Percentiles rank a stretch among this genome's conserved stretches.
These are phyloP conservation scores for Plasmodium yoelii DNA, from an alignment of 169 alveolate species.

Conservation along the genomic window DNA sequence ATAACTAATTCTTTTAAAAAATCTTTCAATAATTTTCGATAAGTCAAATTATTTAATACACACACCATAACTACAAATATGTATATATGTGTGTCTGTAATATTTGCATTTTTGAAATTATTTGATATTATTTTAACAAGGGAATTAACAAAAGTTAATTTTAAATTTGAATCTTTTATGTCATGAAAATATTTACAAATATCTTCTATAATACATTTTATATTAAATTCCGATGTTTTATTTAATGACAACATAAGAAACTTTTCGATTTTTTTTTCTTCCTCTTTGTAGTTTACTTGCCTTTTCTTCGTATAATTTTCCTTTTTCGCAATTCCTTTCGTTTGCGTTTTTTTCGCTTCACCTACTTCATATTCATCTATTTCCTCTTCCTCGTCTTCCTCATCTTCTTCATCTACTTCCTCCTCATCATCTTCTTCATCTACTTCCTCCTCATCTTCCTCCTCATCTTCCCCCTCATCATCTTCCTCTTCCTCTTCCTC, in stretches of 20 bases:
- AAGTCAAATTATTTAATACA: constrained; percentile 47
- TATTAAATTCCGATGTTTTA: constrained; percentile 70
- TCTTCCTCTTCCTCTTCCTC: constrained; percentile 32
- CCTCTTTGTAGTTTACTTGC: constrained; percentile 11
- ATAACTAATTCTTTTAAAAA: constrained; percentile 32
- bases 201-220: constrained; percentile 66
- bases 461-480: not conserved
- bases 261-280: constrained; percentile 56
- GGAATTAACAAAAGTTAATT: constrained; percentile 17
- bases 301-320: constrained; percentile 29
- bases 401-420: not conserved
- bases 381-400: constrained; percentile 1
- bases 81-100: constrained; percentile 66
- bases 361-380: not conserved
- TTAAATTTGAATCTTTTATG: constrained; percentile 14
- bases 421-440: not conserved
- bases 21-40: constrained; percentile 35
- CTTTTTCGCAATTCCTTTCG: constrained; percentile 15
- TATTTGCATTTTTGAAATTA: constrained; percentile 51
- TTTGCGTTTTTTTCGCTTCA: not conserved
- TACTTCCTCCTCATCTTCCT: not conserved
- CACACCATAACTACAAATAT: constrained; percentile 43
- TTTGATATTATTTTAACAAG: constrained; percentile 19
- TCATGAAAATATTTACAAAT: constrained; percentile 66
- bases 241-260: constrained; percentile 43